Evolutionary conservation across 345 rosid genomes (phyloP), one percentile per base, ranked within the genome.

Genomic region (Salix brachista): DNA sequence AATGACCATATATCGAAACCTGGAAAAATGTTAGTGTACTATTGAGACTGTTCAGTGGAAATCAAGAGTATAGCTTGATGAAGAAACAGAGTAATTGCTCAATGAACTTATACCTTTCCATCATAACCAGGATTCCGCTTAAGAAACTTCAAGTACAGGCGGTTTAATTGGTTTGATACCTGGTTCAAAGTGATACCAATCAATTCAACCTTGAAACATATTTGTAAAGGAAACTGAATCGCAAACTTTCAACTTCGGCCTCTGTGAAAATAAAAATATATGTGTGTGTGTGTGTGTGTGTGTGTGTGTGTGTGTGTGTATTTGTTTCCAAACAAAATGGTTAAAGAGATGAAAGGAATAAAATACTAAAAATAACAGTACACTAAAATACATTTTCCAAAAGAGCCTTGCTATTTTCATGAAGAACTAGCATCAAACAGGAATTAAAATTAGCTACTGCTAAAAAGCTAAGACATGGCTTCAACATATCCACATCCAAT

Each of bases 1-100:
- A 96, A 84, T 96, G 99, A 67, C 97, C 98, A 85, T 93, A 93
- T 69, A 96, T 74, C 74, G 99, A 96, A 80, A 96, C 90, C 99
- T 96, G 80, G 65, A 62, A 52, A 56, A 71, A 75, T 52, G n/a
- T 67, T 42, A 11, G 21, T 41, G 54, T 52, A 70, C 19, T 70
- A 34, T 61, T 41, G 37, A 70, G 50, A 48, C 42, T 9, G 42
- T 28, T 26, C 4, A 13, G 30, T 69, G 30, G 32, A 62, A 80
- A 52, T 68, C 19, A 28, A 66, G 41, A 67, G 54, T 25, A 58
- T 36, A 37, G 48, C 54, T 83, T 77, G 80, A 75, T 71, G n/a
- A 77, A 78, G 69, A 64, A 62, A 69, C 30, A 42, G 36, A 78
- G 41, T 6, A 67, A 13, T 14, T 56, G 71, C 65, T 69, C 71